phyloP scores from a whole-genome alignment of 192 early-diverging fungal species.

The Entomortierella parvispora region DNA sequence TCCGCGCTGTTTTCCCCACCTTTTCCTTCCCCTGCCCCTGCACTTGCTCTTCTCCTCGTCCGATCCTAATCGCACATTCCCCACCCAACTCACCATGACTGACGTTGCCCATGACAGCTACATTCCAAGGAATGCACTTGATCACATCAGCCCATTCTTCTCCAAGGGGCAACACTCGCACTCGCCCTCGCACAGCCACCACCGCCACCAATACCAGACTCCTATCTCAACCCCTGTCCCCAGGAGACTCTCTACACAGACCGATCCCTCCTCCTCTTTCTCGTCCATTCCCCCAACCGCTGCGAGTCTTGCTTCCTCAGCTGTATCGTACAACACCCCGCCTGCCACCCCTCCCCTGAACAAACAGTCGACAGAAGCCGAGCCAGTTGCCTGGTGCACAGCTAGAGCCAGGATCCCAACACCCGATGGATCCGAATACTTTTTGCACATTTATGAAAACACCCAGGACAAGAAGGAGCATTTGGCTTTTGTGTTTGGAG shows the following conservation, averaged over 20 bases:
- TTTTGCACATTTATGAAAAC: constrained; percentile 88
- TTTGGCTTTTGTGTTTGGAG: constrained; percentile 93
- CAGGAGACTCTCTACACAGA: constrained; percentile 25
- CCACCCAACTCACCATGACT: constrained; percentile 1
- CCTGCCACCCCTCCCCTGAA: constrained; percentile 33
- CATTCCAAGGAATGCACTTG: constrained; percentile 35
- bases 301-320: neutral
- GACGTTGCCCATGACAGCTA: constrained; percentile 17
- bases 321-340: constrained; percentile 37
- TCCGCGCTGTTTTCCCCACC: neutral
- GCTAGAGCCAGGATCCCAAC: constrained; percentile 86
- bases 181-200: constrained; percentile 9
- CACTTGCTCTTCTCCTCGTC: neutral
- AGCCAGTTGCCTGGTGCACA: constrained; percentile 45
- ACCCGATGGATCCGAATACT: constrained; percentile 77
- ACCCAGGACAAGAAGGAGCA: constrained; percentile 90
- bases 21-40: neutral
- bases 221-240: constrained; percentile 33
- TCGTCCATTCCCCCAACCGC: neutral
- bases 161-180: constrained; percentile 33
- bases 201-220: constrained; percentile 8
- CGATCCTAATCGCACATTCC: neutral
- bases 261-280: neutral
- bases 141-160: constrained; percentile 49
- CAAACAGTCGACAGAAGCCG: constrained; percentile 4